A percentile compares a stretch with the other conserved stretches of the same genome.
These are phyloP conservation scores for Naegleria gruberi DNA, from an alignment of 208 protist species.

Conservation along the genomic window DNA sequence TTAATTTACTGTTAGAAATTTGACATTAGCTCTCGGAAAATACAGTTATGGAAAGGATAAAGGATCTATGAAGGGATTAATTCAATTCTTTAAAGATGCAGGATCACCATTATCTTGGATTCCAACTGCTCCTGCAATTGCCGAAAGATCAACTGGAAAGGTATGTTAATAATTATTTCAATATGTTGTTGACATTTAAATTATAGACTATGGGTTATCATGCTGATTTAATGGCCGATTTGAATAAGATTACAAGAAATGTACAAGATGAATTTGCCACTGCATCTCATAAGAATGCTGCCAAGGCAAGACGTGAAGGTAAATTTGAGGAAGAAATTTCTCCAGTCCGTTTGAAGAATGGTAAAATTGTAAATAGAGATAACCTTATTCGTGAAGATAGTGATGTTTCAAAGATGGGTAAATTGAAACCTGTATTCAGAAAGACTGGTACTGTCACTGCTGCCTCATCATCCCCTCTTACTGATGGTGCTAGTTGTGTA, in stretches of 20 bases:
- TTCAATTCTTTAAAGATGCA: conserved; percentile 48
- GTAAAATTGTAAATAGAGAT: conserved; percentile 42
- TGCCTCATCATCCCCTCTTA: conserved; percentile 60
- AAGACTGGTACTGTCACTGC: conserved; percentile 64
- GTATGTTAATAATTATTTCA: neutral
- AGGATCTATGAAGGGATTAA: conserved; percentile 47
- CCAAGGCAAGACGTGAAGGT: conserved; percentile 52
- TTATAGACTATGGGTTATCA: conserved; percentile 71
- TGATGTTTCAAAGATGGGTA: conserved; percentile 57
- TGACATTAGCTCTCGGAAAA: conserved; percentile 54
- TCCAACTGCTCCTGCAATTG: conserved; percentile 46
- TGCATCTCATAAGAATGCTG: conserved; percentile 57
- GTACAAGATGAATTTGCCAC: conserved; percentile 62
- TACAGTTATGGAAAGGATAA: conserved; percentile 28
- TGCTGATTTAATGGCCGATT: conserved; percentile 64
- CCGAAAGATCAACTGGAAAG: conserved; percentile 67
- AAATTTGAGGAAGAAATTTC: conserved; percentile 64
- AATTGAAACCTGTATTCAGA: conserved; percentile 61
- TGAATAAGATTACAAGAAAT: conserved; percentile 55
- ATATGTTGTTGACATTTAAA: too few species aligned
- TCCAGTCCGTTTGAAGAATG: conserved; percentile 36
- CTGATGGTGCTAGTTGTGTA: conserved; percentile 65
- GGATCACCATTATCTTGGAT: conserved; percentile 59
- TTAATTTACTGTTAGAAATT: neutral
- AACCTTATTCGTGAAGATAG: conserved; percentile 58